Base-by-base conservation (phyloP, 225 moss, liverwort and hornwort species). In the Straminergon stramineum region DNA sequence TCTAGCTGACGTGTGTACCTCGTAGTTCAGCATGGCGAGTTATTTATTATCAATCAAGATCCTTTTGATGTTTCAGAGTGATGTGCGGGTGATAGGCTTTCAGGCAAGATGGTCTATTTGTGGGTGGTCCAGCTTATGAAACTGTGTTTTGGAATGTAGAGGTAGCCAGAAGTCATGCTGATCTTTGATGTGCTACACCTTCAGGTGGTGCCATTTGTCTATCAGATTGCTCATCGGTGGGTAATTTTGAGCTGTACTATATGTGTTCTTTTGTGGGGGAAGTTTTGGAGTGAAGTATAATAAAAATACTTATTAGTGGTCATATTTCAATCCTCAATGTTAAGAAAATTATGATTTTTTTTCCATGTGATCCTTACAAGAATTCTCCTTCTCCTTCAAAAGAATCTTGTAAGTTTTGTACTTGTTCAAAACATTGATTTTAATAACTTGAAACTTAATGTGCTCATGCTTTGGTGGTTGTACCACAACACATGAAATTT, bases 351-450 rank as follows among this genome's bases (percentile, higher is more conserved):
- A 32, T 20, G 3, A 9, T 18, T 26, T 31, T 31, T 75, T 75
- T 51, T 7, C 32, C 7, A 20, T 2, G 2, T 32, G 11, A 2
- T 31, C 1, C 1, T 75, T 0, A 48, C 2, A 48, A 10, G 16
- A 48, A 0, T 22, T 75, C 6, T 24, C 10, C 0, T 51, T 31
- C 19, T 51, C 1, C 4, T 18, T 28, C 1, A 24, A 23, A 19
- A 4, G 43, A 71, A 13, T 39, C 26, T 26, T 41, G 15, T 27
- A 73, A 27, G 45, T 75, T 75, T 17, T 31, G 2, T 75, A 11
- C 31, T 48, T 31, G 30, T 30, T 18, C 48, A 48, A 18, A 17
- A 2, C 6, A 11, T 75, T 75, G 17, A 17, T 31, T 48, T 27
- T 17, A 31, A 2, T 10, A 3, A 45, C 11, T 48, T 48, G 2